Evolutionary conservation across 2,329 filamentous ascomycete species (phyloP), one percentile per base, ranked within the genome.

Genomic region (Moelleriella libera): DNA sequence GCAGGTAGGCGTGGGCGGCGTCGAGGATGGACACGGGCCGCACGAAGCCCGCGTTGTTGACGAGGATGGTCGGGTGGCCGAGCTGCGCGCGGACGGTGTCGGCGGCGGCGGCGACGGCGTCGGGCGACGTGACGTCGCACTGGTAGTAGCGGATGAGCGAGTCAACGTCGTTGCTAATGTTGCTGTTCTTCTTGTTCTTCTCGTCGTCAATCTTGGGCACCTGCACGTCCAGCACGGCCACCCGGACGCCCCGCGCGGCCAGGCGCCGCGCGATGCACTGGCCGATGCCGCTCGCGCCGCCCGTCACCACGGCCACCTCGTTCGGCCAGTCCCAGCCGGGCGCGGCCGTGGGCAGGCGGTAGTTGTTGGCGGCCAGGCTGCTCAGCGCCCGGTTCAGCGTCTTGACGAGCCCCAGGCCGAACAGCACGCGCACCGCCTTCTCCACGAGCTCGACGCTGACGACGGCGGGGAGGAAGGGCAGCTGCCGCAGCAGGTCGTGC

Each of bases 21-120:
- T 72, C 68, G 45, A 86, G 71, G 53, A 88, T 74, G 9, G 70
- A 70, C 50, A 73, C 72, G 43, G 77, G 78, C 44, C 69, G 69
- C 8, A 72, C 74, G 43, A 82, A 71, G 50, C 81, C 82, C 5
- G 82, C 82, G 56, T 85, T 85, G 66, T 85, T 84, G 66, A 85
- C 79, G 2, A 87, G 69, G 48, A 87, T 69, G 0, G 82, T 83
- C 0, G 83, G 82, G 45, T 75, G 58, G 28, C 82, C 82, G 32
- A 83, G 63, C 4, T 65, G 59, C 7, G 58, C 52, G 3, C 63
- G 61, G 10, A 74, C 48, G 1, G 58, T 52, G 4, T 59, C 54
- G 31, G 71, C 71, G 0, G 64, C 68, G 2, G 62, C 58, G 14
- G 64, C 60, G 2, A 79, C 68, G 0, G 68, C 68, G 5, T 68